Base-by-base conservation (phyloP, 1,139 yeast species). In the Kodamaea ohmeri region DNA sequence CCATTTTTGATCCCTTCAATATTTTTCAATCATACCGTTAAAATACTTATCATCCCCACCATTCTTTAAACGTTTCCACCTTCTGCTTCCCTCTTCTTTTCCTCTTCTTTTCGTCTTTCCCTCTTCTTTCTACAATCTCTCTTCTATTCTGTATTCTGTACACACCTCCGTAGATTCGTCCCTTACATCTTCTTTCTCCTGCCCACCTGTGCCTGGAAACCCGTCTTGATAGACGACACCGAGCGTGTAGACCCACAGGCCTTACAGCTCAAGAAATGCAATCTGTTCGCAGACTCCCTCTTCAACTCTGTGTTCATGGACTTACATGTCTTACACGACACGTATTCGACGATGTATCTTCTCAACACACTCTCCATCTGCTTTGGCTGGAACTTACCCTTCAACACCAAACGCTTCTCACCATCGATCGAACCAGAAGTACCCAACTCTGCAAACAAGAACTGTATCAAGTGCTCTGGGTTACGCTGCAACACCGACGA, bases 351-450 rank as follows among this genome's bases (percentile, higher is more conserved):
- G 61, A 92, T 92, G 67, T 94, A 92, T 67, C 97, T 82, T 75
- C 97, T 85, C 66, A 92, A 77, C 48, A 92, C 96, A 46, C 90
- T 85, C 69, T 92, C 98, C 78, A 92, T 83, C 67, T 90, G 97
- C 70, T 92, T 92, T 53, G 96, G 96, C 69, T 85, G 95, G 76
- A 89, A 92, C 66, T 95, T 86, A 72, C 99, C 99, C 76, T 89
- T 92, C 64, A 92, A 89, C 47, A 92, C 90, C 60, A 92, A 78
- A 67, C 98, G 83, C 73, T 89, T 87, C 63, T 89, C 90, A 61
- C 97, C 98, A 68, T 92, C 99, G 46, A 92, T 92, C 43, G 97
- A 90, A 60, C 99, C 99, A 2, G 97, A 88, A 17, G 99, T 92
- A 81, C 98, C 99, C 78, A 92, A 76, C 73, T 92, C 99, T 2